phyloP scores from a whole-genome alignment of 495 filamentous ascomycete genomes.

The Penicillium canariense region DNA sequence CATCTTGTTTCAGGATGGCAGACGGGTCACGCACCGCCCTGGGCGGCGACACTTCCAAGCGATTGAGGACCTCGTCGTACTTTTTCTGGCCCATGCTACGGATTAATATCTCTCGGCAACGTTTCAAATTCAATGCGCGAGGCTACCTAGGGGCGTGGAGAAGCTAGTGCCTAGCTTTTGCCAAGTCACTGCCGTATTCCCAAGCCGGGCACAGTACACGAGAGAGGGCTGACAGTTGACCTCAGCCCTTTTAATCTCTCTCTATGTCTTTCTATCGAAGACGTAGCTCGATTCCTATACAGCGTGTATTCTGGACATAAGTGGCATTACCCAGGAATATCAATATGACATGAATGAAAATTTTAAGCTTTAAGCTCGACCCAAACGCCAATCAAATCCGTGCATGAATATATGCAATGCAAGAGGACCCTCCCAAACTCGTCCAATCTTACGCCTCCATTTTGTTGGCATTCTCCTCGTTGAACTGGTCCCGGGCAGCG shows the following conservation, averaged over 20 bases:
- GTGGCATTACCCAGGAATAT: too few species aligned
- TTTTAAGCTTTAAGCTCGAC: constrained; percentile 14
- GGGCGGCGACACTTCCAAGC: not conserved
- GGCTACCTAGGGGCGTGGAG: too few species aligned
- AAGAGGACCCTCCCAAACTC: constrained; percentile 2
- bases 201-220: too few species aligned
- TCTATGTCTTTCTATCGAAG: not conserved
- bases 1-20: not conserved
- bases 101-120: too few species aligned
- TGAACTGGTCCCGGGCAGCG: constrained; percentile 60
- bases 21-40: not conserved
- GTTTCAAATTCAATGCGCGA: too few species aligned
- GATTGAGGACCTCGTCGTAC: not conserved
- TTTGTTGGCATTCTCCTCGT: constrained; percentile 36
- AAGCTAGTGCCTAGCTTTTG: too few species aligned
- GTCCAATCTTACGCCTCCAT: constrained; percentile 33
- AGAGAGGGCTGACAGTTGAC: too few species aligned
- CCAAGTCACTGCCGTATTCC: too few species aligned
- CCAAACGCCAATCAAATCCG: constrained; percentile 17
- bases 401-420: constrained; percentile 9
- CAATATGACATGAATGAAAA: not conserved
- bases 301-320: too few species aligned
- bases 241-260: too few species aligned
- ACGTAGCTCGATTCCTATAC: not conserved
- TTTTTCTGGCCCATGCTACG: not conserved